Evolutionary conservation across 805 yeast species (phyloP), one percentile per base, ranked within the genome.

Genomic region (Kuraishia borneana): DNA sequence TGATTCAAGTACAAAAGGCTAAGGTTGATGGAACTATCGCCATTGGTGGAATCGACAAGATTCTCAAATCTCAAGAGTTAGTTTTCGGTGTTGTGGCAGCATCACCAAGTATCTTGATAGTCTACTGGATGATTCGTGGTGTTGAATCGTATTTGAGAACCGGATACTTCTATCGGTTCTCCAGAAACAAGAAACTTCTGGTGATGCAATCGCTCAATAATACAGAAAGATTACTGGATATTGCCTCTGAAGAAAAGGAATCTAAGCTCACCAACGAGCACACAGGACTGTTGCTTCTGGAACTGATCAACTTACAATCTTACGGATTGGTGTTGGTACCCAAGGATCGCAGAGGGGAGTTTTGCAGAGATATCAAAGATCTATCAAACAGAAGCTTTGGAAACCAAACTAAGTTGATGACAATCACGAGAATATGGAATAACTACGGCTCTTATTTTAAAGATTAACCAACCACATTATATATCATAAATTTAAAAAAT

Each of bases 21-120:
- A 89, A 89, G 56, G 96, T 92, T 5, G 98, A 89, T 53, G 95
- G 95, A 6, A 87, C 83, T 25, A 61, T 87, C 4, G 97, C 96
- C 0, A 70, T 89, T 40, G 73, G 70, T 44, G 97, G 97, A 6
- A 88, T 92, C 41, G 97, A 92, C 56, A 79, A 83, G 50, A 61
- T 89, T 43, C 66, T 92, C 30, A 81, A 85, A 53, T 79, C 92
- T 33, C 98, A 89, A 58, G 95, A 92, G 52, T 68, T 89, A 36
- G 92, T 92, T n/a, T 84, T 89, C 60, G 96, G 95, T 1, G 61
- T 84, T 17, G 82, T 92, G 18, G 95, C 96, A 2, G 77, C 92
- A 3, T 71, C 88, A 14, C 98, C 98, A 1, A 70, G 89, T 34
- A 45, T 74, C 17, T 43, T 84, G 36, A 70, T 79, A 12, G 41